Percentiles rank a stretch among this genome's conserved stretches.
These are phyloP conservation scores for Aspergillus sp. DNA, from an alignment of 2,329 filamentous ascomycete species.

Conservation along the genomic window DNA sequence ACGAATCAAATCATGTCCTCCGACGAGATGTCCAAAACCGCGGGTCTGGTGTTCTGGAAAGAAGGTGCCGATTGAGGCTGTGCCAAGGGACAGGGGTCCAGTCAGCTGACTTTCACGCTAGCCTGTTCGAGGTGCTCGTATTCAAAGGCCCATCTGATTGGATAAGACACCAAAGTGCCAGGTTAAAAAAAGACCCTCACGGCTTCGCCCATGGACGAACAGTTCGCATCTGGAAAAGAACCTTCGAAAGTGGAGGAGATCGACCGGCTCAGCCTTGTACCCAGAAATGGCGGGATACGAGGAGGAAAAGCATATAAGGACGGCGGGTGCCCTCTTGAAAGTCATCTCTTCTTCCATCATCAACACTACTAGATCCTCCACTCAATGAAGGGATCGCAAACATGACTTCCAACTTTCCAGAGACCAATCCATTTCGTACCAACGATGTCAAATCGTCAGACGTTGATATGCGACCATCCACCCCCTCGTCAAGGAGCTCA, in stretches of 20 bases:
- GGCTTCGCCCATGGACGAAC: background rate
- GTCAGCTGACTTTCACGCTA: background rate
- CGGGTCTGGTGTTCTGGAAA: background rate
- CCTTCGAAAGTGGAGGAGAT: background rate
- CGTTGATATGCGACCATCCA: background rate
- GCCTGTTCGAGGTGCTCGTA: conserved; percentile 11
- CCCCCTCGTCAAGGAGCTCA: background rate
- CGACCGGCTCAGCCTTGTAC: background rate
- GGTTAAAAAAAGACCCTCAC: background rate
- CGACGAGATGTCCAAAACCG: background rate
- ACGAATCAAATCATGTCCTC: background rate
- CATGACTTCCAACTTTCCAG: background rate
- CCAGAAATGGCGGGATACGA: background rate
- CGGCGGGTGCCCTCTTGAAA: background rate
- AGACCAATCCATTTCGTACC: background rate
- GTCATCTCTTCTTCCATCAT: background rate
- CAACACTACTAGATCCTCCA: background rate
- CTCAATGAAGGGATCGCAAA: background rate
- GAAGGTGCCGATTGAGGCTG: background rate
- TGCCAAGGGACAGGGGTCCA: background rate
- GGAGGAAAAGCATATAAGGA: conserved; percentile 5
- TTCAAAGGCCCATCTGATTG: conserved; percentile 5
- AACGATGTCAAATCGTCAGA: background rate
- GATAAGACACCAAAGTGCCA: background rate
- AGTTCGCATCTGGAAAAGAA: background rate